Conservation (phyloP, 192 early-diverging fungal genomes). For the Coemansia erecta region DNA sequence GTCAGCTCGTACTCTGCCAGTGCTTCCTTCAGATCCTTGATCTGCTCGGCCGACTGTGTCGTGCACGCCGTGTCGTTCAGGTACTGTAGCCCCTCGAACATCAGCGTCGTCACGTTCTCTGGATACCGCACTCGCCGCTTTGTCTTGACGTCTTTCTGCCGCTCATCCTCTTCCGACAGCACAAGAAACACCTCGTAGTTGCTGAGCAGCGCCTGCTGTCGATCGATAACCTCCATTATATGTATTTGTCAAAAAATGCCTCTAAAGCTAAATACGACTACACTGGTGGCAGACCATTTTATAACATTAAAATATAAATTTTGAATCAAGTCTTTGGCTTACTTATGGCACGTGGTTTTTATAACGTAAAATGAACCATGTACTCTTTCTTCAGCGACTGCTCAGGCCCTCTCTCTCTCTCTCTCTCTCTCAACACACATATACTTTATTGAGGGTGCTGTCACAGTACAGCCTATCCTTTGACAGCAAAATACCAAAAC, state of each 20-base stretch:
- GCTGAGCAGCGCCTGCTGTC: conserved; percentile 61
- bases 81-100: conserved; percentile 59
- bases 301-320: too few relatives aligned
- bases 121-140: conserved; percentile 48
- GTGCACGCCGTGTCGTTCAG: conserved; percentile 59
- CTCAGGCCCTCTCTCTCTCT: too few relatives aligned
- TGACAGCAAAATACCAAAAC: neutral
- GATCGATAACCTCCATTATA: conserved; percentile 63
- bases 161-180: conserved; percentile 57
- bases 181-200: conserved; percentile 69
- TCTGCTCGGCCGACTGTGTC: conserved; percentile 57
- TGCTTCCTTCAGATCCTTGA: conserved; percentile 47
- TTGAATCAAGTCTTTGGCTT: too few relatives aligned
- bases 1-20: conserved; percentile 58
- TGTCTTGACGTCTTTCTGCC: conserved; percentile 29
- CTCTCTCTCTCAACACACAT: too few relatives aligned
- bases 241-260: too few relatives aligned
- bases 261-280: too few relatives aligned
- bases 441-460: too few relatives aligned
- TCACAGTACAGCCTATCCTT: too few relatives aligned
- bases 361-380: too few relatives aligned
- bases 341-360: too few relatives aligned
- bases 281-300: too few relatives aligned
- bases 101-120: conserved; percentile 64
- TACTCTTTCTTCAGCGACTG: too few relatives aligned